Evolutionary conservation across 345 rosid genomes (phyloP), one percentile per base, ranked within the genome.

Genomic region (Populus davidiana): DNA sequence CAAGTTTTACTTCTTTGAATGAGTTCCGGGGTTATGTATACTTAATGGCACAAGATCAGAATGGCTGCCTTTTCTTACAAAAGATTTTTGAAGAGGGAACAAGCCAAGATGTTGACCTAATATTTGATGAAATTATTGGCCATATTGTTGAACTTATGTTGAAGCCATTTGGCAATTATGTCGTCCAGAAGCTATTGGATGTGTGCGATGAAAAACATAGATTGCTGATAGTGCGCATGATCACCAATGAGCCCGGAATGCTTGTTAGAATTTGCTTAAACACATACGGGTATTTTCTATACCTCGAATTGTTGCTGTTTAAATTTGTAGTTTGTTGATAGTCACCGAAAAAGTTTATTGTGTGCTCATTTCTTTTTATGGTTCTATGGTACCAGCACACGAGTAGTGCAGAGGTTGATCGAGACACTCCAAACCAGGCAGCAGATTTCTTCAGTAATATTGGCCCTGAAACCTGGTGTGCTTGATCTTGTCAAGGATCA

Each of bases 341-440:
- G 8, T 49, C 21, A 23, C 7, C 39, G 39, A 50, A 43, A 6
- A 23, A 23, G 0, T 35, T 23, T 68, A 11, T 29, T 2, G 41
- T 13, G 8, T 43, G 5, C n/a, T 10, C 54, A 27, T 68, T 41
- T 8, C 23, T 12, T 21, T 71, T 16, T 67, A 21, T 16, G n/a
- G 25, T 64, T n/a, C 25, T 38, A 9, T 65, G 27, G 29, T 69
- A 38, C 39, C 91, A 91, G 92, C 36, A 89, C 91, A 61, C 87
- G 94, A 36, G 94, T 86, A 38, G 85, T 89, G 0, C 94, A 91
- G 82, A 88, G 81, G 84, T 52, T 91, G 74, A 84, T 91, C 50
- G 89, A 83, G 89, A 83, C 89, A 64, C 84, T 89, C 52, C 87
- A 81, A 69, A 89, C 90, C 3, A 85, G 84, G 81, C 83, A 87